phyloP scores from a whole-genome alignment of 2,329 filamentous ascomycete genomes.

The Cladosporium sp. region DNA sequence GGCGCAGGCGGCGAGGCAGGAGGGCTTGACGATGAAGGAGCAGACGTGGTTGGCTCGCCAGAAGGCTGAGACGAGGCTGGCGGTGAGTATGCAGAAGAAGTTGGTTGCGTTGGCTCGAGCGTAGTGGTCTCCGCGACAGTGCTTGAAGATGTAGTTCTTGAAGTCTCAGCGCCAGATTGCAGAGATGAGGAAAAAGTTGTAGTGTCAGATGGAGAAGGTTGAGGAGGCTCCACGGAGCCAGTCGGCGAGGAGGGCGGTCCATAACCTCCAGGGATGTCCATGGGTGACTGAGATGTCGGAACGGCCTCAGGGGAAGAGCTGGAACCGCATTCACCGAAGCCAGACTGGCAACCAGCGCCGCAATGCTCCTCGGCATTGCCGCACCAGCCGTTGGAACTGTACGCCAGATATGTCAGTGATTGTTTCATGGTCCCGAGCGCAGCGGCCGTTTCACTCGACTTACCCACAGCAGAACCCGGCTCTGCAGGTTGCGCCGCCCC shows the following conservation, averaged over 20 bases:
- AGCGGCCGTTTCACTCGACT: neutral
- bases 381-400: slow-evolving; percentile 26
- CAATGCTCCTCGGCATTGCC: slow-evolving; percentile 25
- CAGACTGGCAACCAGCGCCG: slow-evolving; percentile 29
- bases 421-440: neutral
- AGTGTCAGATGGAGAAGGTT: neutral
- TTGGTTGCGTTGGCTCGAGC: slow-evolving; percentile 7
- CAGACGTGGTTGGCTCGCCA: neutral
- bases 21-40: neutral
- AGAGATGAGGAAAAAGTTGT: neutral
- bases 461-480: slow-evolving; percentile 26
- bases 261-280: neutral
- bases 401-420: neutral
- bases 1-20: neutral
- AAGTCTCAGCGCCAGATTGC: neutral
- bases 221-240: neutral
- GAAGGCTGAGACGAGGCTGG: neutral
- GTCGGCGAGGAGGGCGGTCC: neutral
- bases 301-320: neutral
- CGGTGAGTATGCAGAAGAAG: slow-evolving; percentile 5
- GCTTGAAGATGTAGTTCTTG: neutral
- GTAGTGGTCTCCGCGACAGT: slow-evolving; percentile 4
- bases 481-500: slow-evolving; percentile 22
- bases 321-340: slow-evolving; percentile 26
- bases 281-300: neutral